These are phyloP conservation scores for Lolium perenne DNA, from an alignment of 176 grass and related monocot genomes.

Conservation along the genomic window DNA sequence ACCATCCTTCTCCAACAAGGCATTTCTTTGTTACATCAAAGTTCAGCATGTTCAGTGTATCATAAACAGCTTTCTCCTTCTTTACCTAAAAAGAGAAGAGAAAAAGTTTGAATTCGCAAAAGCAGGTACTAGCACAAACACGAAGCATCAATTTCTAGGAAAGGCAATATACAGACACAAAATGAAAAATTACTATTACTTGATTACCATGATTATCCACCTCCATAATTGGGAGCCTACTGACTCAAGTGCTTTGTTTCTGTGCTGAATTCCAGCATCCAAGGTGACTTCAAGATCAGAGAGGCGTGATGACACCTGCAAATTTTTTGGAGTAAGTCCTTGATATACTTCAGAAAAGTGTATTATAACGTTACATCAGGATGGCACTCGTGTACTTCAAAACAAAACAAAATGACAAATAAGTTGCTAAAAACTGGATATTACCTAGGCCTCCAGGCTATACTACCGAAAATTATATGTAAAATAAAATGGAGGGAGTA, in stretches of 20 bases:
- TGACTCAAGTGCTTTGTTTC: constrained; percentile 94
- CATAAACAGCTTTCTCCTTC: constrained; percentile 99
- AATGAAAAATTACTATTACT: constrained; percentile 34
- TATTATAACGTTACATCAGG: background rate
- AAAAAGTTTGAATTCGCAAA: constrained; percentile 33
- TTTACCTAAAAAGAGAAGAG: constrained; percentile 67
- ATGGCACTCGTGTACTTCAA: background rate
- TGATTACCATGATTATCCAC: constrained; percentile 96
- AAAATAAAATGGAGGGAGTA: background rate
- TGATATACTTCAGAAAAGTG: background rate
- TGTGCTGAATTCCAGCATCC: constrained; percentile 94
- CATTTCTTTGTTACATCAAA: constrained; percentile 99
- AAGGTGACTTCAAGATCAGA: constrained; percentile 92
- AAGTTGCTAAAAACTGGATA: background rate
- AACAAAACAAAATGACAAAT: background rate
- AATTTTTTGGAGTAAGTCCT: background rate
- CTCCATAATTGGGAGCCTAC: constrained; percentile 89
- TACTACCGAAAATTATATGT: background rate
- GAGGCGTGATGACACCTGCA: constrained; percentile 79
- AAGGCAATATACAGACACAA: constrained; percentile 16
- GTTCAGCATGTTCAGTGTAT: constrained; percentile 95
- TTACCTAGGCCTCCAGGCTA: constrained; percentile 21
- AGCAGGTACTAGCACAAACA: background rate
- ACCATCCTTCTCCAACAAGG: constrained; percentile 99
- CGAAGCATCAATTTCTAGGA: background rate